Base-by-base conservation (phyloP, 345 rosid species). In the Punica granatum region DNA sequence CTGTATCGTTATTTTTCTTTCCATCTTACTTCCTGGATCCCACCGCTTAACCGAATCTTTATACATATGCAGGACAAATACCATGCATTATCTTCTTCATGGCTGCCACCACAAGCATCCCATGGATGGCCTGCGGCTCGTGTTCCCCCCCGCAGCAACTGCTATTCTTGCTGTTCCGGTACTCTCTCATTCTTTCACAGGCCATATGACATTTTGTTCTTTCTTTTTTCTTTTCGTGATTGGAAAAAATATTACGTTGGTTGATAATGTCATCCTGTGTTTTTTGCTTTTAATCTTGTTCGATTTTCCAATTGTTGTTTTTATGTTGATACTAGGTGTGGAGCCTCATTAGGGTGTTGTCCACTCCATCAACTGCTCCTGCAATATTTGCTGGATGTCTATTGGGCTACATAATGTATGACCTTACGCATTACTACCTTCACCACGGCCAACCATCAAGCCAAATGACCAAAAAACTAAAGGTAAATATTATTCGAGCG, bases 61-160 rank as follows among this genome's bases (percentile, higher is more conserved):
- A 34, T 42, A 56, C 59, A 67, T 67, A 67, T 75, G 71, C 73
- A 90, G 97, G 90, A 80, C 86, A 65, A 92, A 92, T 80, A 92
- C 98, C 34, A 62, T 81, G 16, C 97, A 92, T 74, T 92, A 90
- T 80, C 92, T 90, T 73, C 74, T 92, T 70, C 98, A 92, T 67
- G 98, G 98, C 58, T 90, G 92, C 80, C 98, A 92, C 78, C 97
- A 92, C 75, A 92, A 92, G 82, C 97, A 92, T 85, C 98, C 98
- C 21, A 90, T 88, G 97, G 97, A 92, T 82, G 82, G 80, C 69
- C 82, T 90, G 41, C 79, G 98, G 33, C 98, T 92, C 26, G 97
- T 92, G 70, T 90, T 92, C 64, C 97, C 98, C 63, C 98, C 98
- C 9, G 82, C 88, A 7, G 92, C 91, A 53, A 78, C 96, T 25